Percentiles rank a stretch among this genome's conserved stretches.
These are phyloP conservation scores for Solanum pimpinellifolium DNA, from an alignment of 257 asterid species.

Conservation along the genomic window DNA sequence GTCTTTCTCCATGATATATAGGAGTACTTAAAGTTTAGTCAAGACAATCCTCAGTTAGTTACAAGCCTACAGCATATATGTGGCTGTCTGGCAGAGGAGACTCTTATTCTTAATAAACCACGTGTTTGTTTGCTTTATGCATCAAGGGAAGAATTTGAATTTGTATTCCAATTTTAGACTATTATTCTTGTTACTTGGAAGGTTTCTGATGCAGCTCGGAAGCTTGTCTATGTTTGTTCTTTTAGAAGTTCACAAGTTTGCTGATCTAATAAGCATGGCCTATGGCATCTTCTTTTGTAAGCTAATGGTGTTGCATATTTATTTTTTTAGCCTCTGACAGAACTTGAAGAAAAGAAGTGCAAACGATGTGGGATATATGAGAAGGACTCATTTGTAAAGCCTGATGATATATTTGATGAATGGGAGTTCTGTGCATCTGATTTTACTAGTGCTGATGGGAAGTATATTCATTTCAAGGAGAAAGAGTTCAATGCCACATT, in stretches of 20 bases:
- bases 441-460: constrained; percentile 7
- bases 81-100: not conserved
- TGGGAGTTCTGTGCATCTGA: constrained; percentile 13
- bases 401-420: constrained; percentile 13
- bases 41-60: not conserved
- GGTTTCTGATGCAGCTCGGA: not conserved
- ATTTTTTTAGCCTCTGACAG: constrained; percentile 6
- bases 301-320: not conserved
- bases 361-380: constrained; percentile 13
- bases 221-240: not conserved
- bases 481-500: constrained; percentile 33
- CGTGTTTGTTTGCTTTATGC: not conserved
- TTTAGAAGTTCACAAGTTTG: not conserved
- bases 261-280: not conserved
- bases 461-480: constrained; percentile 14
- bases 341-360: constrained; percentile 6
- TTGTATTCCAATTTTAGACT: not conserved
- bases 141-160: not conserved
- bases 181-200: not conserved
- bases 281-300: not conserved
- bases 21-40: not conserved
- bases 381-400: not conserved
- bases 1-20: not conserved
- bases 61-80: not conserved
- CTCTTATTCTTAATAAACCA: not conserved